Base-by-base conservation (phyloP, 176 grass and related monocot species). In the Leersia perrieri region DNA sequence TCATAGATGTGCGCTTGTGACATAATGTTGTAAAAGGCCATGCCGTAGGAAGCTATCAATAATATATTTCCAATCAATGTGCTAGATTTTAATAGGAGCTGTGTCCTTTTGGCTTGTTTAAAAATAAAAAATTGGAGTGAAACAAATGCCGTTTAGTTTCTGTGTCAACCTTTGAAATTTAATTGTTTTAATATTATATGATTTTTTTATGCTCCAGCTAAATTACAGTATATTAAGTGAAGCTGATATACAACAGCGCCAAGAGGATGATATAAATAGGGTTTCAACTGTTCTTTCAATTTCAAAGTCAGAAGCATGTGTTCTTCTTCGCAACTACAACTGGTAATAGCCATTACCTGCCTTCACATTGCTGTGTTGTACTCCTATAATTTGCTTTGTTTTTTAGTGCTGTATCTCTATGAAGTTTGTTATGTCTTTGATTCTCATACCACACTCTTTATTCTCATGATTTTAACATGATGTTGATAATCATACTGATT, bases 281-380 rank as follows among this genome's bases (percentile, higher is more conserved):
- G 92, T 99, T 63, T 93, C 93, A n/a, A 96, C 93, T 77, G 97
- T 99, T 71, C 97, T 99, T 78, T 99, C 91, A 60, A 99, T 99
- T 72, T 83, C 74, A 9, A 96, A 83, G 80, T 88, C 79, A 41
- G 90, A 92, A 80, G 93, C 93, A 77, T 93, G 89, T 75, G 87
- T 91, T 69, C 97, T 99, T 88, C 91, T 99, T 79, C 92, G 97
- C 49, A 75, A 91, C 77, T 96, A 85, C 77, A 89, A 92, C 68
- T 99, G 97, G 97, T 99, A 91, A 76, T 64, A 28, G 31, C 13
- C 27, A 58, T 72, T 20, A 33, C 33, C 22, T 5, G 1, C 42
- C 39, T 61, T 74, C 30, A 60, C 13, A 73, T 42, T 80, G 42
- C 7, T 60, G 75, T 58, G 25, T 70, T 23, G 5, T 32, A 40